Evolutionary conservation across 352 stramenopile species (phyloP), one percentile per base, ranked within the genome.

Genomic region (Thalassiosira livingstoniorum): DNA sequence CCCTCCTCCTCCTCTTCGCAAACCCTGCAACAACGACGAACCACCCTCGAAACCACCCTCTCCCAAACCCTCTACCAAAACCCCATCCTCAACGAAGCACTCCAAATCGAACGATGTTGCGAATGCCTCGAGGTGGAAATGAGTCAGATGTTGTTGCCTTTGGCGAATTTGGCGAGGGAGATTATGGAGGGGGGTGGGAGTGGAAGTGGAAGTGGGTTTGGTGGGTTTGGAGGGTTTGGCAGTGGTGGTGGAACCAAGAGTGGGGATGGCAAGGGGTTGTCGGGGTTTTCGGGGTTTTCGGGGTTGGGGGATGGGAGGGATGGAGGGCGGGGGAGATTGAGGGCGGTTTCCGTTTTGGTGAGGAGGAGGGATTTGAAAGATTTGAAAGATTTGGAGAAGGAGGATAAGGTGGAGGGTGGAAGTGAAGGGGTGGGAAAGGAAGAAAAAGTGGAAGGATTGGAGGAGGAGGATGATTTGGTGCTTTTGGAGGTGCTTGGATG

Each of bases 121-220:
- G 91, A 93, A 79, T 32, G 80, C 61, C 57, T 92, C 13, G 91
- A 95, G 79, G 51, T 89, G n/a, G 74, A 91, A 61, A 92, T 95
- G 80, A 85, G 82, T 27, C 66, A 89, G 43, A 82, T 84, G n/a
- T 34, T 95, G 7, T 80, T 91, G 58, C 86, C 86, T 15, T 88
- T 94, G 71, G 71, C 85, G 18, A 87, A 93, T 81, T 42, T 95
- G 7, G 87, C 89, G 10, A 63, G 84, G 15, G 69, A 83, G 42
- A 79, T 89, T 25, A 84, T 86, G 67, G 70, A 75, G 35, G 18
- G 68, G 10, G 70, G 55, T 55, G 83, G 75, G 60, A 79, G 77
- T 4, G 62, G 78, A 34, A n/a, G n/a, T n/a, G n/a, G n/a, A n/a
- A n/a, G n/a, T n/a, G n/a, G n/a, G n/a, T n/a, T n/a, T n/a, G n/a